These are phyloP conservation scores for Encephalitozoon romaleae DNA, from an alignment of 371 early-diverging fungal genomes.

Conservation along the genomic window DNA sequence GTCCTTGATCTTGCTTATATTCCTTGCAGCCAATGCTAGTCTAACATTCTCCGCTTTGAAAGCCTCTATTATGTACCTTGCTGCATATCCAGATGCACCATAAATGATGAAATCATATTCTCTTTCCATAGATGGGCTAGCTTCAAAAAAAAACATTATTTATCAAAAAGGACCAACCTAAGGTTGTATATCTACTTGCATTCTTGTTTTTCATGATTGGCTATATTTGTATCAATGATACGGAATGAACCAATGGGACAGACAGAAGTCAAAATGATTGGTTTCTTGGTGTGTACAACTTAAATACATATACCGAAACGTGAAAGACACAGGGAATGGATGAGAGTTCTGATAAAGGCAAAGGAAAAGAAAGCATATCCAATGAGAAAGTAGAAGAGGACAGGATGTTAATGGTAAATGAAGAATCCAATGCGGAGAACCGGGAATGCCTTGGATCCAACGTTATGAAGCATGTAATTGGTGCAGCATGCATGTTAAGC, in stretches of 20 bases:
- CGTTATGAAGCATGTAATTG: slow-evolving; percentile 8
- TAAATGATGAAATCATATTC: slow-evolving; percentile 67
- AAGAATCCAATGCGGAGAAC: background rate
- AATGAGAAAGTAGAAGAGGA: background rate
- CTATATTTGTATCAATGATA: background rate
- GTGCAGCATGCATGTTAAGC: slow-evolving; percentile 3
- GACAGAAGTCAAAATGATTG: background rate
- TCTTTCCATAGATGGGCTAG: slow-evolving; percentile 17
- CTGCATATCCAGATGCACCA: slow-evolving; percentile 79
- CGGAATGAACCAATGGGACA: background rate
- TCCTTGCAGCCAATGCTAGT: slow-evolving; percentile 70
- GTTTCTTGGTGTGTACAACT: background rate
- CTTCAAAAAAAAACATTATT: slow-evolving; percentile 1
- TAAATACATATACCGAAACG: background rate
- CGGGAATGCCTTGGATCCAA: background rate
- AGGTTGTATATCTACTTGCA: too few species aligned
- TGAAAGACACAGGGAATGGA: background rate
- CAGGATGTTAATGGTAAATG: background rate
- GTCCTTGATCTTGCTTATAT: slow-evolving; percentile 60
- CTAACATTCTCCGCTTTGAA: slow-evolving; percentile 58
- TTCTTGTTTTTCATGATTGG: background rate
- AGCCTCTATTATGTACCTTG: slow-evolving; percentile 67
- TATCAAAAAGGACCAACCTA: background rate
- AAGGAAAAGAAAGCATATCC: background rate
- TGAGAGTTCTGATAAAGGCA: background rate